A percentile compares a stretch with the other conserved stretches of the same genome.
phyloP scores from a whole-genome alignment of 2,329 filamentous ascomycete genomes.

The Mariannaea sp. region DNA sequence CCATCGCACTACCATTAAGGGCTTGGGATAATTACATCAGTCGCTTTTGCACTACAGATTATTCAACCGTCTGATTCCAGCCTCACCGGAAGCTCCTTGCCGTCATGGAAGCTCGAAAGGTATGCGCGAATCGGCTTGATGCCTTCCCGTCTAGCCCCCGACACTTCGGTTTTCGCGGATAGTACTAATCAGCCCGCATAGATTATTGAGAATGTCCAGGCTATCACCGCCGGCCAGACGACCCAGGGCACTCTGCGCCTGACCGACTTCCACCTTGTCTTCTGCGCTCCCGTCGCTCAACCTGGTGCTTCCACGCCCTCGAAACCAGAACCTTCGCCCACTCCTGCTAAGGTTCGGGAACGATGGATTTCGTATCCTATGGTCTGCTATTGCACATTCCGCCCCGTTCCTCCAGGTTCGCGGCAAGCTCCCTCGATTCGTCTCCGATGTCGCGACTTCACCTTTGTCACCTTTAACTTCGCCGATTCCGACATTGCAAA shows the following conservation, averaged over 20 bases:
- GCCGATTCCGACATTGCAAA: slow-evolving; percentile 72
- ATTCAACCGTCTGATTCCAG: background rate
- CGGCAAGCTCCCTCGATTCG: slow-evolving; percentile 80
- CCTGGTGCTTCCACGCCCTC: slow-evolving; percentile 26
- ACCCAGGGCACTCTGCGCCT: slow-evolving; percentile 63
- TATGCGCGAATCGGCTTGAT: slow-evolving; percentile 29
- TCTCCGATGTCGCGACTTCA: slow-evolving; percentile 90
- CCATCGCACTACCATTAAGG: background rate
- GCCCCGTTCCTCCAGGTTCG: slow-evolving; percentile 71
- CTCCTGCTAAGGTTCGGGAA: slow-evolving; percentile 57
- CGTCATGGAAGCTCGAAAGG: slow-evolving; percentile 51
- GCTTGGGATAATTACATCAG: no score
- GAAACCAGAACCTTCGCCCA: slow-evolving; percentile 22
- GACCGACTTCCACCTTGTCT: slow-evolving; percentile 66
- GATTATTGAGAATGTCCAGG: slow-evolving; percentile 63
- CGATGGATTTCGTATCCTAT: slow-evolving; percentile 96
- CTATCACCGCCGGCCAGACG: slow-evolving; percentile 62
- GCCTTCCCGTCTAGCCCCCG: background rate
- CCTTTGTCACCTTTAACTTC: slow-evolving; percentile 91
- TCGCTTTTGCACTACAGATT: no score
- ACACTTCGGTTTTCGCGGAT: background rate
- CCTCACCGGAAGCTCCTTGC: slow-evolving; percentile 3
- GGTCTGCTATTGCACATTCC: slow-evolving; percentile 78
- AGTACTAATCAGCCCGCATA: slow-evolving; percentile 36
- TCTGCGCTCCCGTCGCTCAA: slow-evolving; percentile 50